These are phyloP conservation scores for Penicillium maclennaniae DNA, from an alignment of 495 filamentous ascomycete species.

Conservation along the genomic window DNA sequence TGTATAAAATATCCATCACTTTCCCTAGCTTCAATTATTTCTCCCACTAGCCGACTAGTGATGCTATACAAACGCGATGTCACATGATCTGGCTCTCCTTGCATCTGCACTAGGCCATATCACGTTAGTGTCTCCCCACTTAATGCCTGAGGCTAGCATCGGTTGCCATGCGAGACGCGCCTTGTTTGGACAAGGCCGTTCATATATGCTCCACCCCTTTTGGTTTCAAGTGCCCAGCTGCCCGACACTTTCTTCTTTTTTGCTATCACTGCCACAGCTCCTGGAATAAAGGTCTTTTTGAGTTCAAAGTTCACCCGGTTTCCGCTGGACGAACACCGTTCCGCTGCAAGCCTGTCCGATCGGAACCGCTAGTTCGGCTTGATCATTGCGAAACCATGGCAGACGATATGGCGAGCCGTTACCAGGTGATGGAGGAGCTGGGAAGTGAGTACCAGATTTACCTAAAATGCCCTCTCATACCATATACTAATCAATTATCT, in stretches of 20 bases:
- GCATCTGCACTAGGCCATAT: constrained; percentile 7
- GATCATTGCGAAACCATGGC: constrained; percentile 36
- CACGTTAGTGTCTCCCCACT: constrained; percentile 9
- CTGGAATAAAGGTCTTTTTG: background rate
- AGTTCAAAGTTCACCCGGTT: constrained; percentile 6
- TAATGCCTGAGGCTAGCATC: constrained; percentile 22
- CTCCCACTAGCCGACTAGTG: background rate
- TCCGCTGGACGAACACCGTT: constrained; percentile 19
- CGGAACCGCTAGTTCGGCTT: constrained; percentile 16
- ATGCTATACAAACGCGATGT: background rate
- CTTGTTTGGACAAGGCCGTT: constrained; percentile 31
- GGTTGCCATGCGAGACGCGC: constrained; percentile 42
- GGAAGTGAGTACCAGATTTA: constrained; percentile 61
- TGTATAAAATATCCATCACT: constrained; percentile 4
- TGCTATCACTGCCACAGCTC: constrained; percentile 7
- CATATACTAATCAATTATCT: constrained; percentile 8
- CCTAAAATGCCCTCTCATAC: background rate
- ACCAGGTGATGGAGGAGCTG: constrained; percentile 88
- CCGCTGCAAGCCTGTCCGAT: constrained; percentile 17
- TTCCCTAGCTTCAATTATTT: background rate
- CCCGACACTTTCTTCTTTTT: constrained; percentile 13
- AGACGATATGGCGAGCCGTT: constrained; percentile 71
- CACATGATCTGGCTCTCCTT: constrained; percentile 10
- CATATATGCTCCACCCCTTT: constrained; percentile 28
- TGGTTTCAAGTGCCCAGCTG: background rate